These are phyloP conservation scores for Blastocystis sp. DNA, from an alignment of 352 stramenopile species.

Conservation along the genomic window DNA sequence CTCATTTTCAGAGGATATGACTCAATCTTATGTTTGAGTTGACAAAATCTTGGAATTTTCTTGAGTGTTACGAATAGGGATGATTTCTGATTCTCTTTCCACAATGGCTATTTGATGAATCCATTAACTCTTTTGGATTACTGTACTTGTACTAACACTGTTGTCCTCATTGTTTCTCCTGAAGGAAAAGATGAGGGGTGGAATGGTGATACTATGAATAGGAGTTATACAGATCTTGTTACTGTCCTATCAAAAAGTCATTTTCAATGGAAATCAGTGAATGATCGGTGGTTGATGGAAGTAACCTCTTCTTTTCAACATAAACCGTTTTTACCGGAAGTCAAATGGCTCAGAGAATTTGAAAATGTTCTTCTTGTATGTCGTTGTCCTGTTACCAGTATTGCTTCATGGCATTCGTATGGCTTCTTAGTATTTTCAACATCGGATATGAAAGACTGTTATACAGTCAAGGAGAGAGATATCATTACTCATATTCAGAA, in stretches of 20 bases:
- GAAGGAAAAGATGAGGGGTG: neutral
- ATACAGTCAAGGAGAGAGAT: neutral
- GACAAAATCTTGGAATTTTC: too few species aligned
- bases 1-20: too few species aligned
- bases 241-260: neutral
- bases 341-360: neutral
- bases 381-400: neutral
- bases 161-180: neutral
- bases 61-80: too few species aligned
- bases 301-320: neutral
- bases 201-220: neutral
- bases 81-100: too few species aligned
- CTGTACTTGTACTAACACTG: too few species aligned
- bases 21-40: too few species aligned
- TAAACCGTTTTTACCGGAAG: neutral
- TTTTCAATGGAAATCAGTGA: neutral
- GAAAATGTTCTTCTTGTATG: slow-evolving; percentile 9
- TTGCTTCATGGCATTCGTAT: neutral
- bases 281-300: neutral
- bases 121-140: too few species aligned
- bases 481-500: neutral
- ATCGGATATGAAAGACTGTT: neutral
- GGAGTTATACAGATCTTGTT: neutral
- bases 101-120: too few species aligned
- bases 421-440: neutral